These are phyloP conservation scores for Pseudohalonectria lignicola DNA, from an alignment of 2,329 filamentous ascomycete genomes.

Conservation along the genomic window DNA sequence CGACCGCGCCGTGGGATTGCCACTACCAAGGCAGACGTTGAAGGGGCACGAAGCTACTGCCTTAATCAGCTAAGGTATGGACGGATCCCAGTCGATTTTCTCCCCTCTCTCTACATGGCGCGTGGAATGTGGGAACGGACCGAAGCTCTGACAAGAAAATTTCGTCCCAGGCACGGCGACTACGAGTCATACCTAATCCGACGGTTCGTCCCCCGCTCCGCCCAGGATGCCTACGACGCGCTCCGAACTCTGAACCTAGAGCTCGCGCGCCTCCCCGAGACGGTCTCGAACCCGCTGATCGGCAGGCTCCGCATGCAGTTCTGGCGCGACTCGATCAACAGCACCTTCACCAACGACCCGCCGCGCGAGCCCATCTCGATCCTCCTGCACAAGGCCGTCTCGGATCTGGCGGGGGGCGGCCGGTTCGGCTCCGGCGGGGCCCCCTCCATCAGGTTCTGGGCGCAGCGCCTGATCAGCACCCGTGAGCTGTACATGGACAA, in stretches of 20 bases:
- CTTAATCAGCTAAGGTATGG: conserved; percentile 39
- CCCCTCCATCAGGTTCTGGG: conserved; percentile 57
- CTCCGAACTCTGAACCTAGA: conserved; percentile 90
- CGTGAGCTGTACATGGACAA: conserved; percentile 77
- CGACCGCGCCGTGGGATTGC: conserved; percentile 26
- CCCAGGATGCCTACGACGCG: conserved; percentile 77
- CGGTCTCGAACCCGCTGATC: conserved; percentile 78
- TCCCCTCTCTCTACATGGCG: neutral
- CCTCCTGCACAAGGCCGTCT: conserved; percentile 63
- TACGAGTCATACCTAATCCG: conserved; percentile 79
- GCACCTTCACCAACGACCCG: conserved; percentile 59
- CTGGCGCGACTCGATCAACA: conserved; percentile 77
- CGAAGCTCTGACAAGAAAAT: no score
- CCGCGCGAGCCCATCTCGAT: conserved; percentile 88
- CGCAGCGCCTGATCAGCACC: conserved; percentile 66
- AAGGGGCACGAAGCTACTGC: conserved; percentile 43
- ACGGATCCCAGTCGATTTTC: conserved; percentile 5
- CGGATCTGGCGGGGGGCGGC: conserved; percentile 41
- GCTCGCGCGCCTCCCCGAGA: conserved; percentile 79
- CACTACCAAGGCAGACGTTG: conserved; percentile 39
- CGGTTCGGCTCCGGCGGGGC: conserved; percentile 22
- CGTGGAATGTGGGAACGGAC: no score
- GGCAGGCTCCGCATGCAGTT: conserved; percentile 88
- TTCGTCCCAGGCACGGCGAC: conserved; percentile 81
- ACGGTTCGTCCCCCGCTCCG: conserved; percentile 66